Evolutionary conservation across 2,329 filamentous ascomycete species (phyloP).

Genomic region (Scortechinia acanthostroma): DNA sequence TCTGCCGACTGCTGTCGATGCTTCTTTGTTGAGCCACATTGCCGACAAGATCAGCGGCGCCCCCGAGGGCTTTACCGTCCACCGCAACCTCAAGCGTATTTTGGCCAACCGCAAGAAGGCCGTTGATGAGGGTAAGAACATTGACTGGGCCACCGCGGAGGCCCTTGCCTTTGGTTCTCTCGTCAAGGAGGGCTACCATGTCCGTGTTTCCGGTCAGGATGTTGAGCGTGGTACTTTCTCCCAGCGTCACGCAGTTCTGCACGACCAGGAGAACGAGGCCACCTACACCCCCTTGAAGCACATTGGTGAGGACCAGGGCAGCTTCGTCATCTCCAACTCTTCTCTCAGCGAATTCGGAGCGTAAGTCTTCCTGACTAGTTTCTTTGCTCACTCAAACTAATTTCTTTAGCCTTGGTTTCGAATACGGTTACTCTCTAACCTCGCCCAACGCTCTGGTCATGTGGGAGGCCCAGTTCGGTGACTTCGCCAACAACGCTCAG

Average conservation of each 20-base stretch:
- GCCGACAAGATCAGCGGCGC: slow-evolving; percentile 64
- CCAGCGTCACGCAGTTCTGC: slow-evolving; percentile 91
- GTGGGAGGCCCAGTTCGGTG: slow-evolving; percentile 3
- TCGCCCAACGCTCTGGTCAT: slow-evolving; percentile 1
- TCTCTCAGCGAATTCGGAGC: slow-evolving; percentile 47
- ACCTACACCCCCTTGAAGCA: slow-evolving; percentile 91
- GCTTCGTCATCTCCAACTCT: slow-evolving; percentile 95
- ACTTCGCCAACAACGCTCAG: slow-evolving; percentile 2
- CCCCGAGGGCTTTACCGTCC: slow-evolving; percentile 80
- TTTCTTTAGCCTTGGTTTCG: slow-evolving; percentile 1
- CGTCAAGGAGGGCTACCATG: slow-evolving; percentile 88
- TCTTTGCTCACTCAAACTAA: not conserved
- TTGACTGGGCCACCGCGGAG: slow-evolving; percentile 96
- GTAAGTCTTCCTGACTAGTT: slow-evolving; percentile 27
- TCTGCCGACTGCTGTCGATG: slow-evolving; percentile 74
- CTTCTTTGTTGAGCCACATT: slow-evolving; percentile 71
- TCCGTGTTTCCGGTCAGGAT: slow-evolving; percentile 95
- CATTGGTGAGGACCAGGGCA: slow-evolving; percentile 82
- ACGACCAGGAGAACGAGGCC: slow-evolving; percentile 89
- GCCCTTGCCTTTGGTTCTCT: slow-evolving; percentile 89
- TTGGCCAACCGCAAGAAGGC: slow-evolving; percentile 83
- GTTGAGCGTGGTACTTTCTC: slow-evolving; percentile 99
- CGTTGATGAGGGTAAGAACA: slow-evolving; percentile 82
- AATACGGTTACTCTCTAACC: slow-evolving; percentile 2
- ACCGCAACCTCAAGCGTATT: slow-evolving; percentile 96